Evolutionary conservation across 345 rosid genomes (phyloP).

Genomic region (Ceriops decandra): DNA sequence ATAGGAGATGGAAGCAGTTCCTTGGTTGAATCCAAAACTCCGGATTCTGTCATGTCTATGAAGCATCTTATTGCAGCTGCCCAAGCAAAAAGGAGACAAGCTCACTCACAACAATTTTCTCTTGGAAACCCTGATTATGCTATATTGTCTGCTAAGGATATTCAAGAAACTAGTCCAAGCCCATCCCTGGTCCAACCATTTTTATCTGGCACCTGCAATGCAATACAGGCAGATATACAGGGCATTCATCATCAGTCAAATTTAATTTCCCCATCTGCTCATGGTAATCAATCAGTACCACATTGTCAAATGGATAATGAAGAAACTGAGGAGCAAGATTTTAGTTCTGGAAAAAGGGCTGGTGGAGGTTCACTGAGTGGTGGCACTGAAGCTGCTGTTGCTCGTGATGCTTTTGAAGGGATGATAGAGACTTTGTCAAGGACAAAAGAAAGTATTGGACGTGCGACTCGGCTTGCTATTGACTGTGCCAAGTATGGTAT

Average conservation of each 20-base stretch:
- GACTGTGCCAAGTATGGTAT: constrained; percentile 94
- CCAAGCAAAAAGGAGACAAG: constrained; percentile 82
- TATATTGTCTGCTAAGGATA: constrained; percentile 31
- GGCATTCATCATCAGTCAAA: constrained; percentile 34
- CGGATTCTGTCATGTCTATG: constrained; percentile 65
- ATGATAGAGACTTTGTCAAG: constrained; percentile 97
- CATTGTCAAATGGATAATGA: constrained; percentile 35
- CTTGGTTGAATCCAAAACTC: constrained; percentile 45
- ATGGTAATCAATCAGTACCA: constrained; percentile 38
- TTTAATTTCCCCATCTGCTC: constrained; percentile 45
- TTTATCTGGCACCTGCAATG: constrained; percentile 37
- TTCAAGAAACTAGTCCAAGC: constrained; percentile 49
- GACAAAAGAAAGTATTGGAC: constrained; percentile 95
- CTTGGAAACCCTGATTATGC: constrained; percentile 42
- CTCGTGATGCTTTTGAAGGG: constrained; percentile 97
- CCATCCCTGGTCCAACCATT: constrained; percentile 47
- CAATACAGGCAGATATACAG: constrained; percentile 40
- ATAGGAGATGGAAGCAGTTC: constrained; percentile 38
- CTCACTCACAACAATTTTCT: constrained; percentile 51
- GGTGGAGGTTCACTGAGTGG: constrained; percentile 79
- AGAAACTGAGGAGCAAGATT: constrained; percentile 61
- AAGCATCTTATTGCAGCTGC: constrained; percentile 92
- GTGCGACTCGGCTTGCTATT: constrained; percentile 93
- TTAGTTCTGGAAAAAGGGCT: constrained; percentile 50
- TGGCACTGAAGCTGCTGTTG: constrained; percentile 88